Percentiles rank a stretch among this genome's conserved stretches.
Conservation (phyloP, 2,329 filamentous ascomycete genomes). For the Colletotrichum neosansevieriae region DNA sequence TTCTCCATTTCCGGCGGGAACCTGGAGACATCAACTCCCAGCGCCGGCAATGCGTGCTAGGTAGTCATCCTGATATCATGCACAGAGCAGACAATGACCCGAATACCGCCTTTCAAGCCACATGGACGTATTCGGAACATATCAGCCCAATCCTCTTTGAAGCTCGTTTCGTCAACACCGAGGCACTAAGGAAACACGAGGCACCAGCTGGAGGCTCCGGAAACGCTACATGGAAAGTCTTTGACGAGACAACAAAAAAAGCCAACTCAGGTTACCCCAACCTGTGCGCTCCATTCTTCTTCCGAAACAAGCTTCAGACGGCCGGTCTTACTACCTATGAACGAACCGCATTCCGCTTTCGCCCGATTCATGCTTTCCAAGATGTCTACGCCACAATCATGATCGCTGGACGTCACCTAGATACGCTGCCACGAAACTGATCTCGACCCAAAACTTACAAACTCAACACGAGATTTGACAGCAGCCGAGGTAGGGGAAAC, state of each 20-base stretch:
- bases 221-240: background rate
- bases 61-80: background rate
- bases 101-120: slow-evolving; percentile 10
- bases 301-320: slow-evolving; percentile 35
- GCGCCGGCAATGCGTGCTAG: background rate
- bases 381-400: slow-evolving; percentile 9
- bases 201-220: background rate
- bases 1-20: background rate
- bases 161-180: slow-evolving; percentile 26
- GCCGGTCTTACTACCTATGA: background rate
- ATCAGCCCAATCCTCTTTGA: background rate
- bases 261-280: background rate
- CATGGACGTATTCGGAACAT: background rate
- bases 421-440: slow-evolving; percentile 7
- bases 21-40: background rate
- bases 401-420: background rate
- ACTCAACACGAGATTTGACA: background rate
- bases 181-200: slow-evolving; percentile 27
- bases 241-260: slow-evolving; percentile 2
- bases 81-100: no score
- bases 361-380: slow-evolving; percentile 17
- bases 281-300: slow-evolving; percentile 1
- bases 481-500: slow-evolving; percentile 26
- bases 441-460: slow-evolving; percentile 6
- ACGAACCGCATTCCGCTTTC: slow-evolving; percentile 29